A percentile compares a stretch with the other conserved stretches of the same genome.
phyloP scores from a whole-genome alignment of 371 early-diverging fungal genomes.

The Choanephora cucurbitarum region DNA sequence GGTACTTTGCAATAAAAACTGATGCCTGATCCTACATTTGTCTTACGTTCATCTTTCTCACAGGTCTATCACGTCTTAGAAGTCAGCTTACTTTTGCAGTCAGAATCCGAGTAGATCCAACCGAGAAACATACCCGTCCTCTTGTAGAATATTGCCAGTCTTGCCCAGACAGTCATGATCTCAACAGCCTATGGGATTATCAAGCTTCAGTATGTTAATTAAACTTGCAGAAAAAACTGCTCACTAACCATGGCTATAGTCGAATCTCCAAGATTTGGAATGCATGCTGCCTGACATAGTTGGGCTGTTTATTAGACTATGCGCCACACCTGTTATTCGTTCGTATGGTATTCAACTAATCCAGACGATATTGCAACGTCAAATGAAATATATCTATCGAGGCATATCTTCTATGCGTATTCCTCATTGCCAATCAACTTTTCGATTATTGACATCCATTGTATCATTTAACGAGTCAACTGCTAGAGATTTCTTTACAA shows the following conservation, averaged over 20 bases:
- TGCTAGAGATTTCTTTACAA: constrained; percentile 39
- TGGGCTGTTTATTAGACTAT: constrained; percentile 43
- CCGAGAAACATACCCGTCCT: constrained; percentile 40
- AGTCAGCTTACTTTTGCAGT: constrained; percentile 37
- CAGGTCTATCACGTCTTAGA: constrained; percentile 31
- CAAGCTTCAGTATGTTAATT: constrained; percentile 35
- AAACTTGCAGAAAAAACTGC: not conserved
- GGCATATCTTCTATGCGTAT: constrained; percentile 75
- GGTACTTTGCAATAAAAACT: constrained; percentile 11
- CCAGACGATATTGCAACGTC: constrained; percentile 35
- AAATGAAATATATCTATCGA: constrained; percentile 85
- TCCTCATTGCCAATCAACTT: constrained; percentile 44
- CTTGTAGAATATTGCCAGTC: constrained; percentile 51
- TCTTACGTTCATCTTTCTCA: not conserved
- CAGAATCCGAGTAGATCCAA: constrained; percentile 43
- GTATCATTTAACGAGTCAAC: constrained; percentile 42
- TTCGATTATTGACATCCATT: constrained; percentile 40
- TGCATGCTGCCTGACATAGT: constrained; percentile 46
- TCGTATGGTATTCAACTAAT: constrained; percentile 44
- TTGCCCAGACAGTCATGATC: constrained; percentile 35
- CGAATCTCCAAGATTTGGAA: constrained; percentile 44
- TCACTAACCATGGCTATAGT: constrained; percentile 12
- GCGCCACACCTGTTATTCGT: constrained; percentile 48
- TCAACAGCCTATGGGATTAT: constrained; percentile 48
- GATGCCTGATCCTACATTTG: no score